These are phyloP conservation scores for Tuber borchii DNA, from an alignment of 495 filamentous ascomycete genomes.

Conservation along the genomic window DNA sequence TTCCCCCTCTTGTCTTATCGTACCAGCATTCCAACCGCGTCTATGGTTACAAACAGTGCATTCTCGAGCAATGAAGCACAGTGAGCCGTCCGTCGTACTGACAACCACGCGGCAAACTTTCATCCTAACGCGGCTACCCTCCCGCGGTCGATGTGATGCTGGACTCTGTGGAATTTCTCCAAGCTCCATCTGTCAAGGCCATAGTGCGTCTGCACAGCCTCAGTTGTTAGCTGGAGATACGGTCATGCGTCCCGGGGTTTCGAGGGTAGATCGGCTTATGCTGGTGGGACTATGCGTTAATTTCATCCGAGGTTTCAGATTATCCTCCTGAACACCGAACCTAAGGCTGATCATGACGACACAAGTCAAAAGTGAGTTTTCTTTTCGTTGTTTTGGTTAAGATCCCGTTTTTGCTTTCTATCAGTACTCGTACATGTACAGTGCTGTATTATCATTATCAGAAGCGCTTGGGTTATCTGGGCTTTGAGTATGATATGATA, in stretches of 20 bases:
- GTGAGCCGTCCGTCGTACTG: background rate
- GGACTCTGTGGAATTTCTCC: too few species aligned
- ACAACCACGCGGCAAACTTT: background rate
- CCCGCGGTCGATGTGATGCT: background rate
- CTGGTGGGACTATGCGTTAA: background rate
- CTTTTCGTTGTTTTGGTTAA: background rate
- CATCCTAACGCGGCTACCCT: background rate
- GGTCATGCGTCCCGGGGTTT: background rate
- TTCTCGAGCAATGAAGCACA: background rate
- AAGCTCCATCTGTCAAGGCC: background rate
- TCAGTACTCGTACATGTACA: background rate
- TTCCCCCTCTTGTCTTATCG: background rate
- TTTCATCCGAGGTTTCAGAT: background rate
- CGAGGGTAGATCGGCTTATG: background rate
- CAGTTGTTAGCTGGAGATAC: background rate
- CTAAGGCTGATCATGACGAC: background rate
- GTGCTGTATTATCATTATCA: background rate
- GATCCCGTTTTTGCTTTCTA: background rate
- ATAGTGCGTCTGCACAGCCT: background rate
- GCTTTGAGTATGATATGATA: background rate
- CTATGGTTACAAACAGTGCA: background rate
- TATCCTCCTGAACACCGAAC: background rate
- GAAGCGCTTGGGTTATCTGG: background rate
- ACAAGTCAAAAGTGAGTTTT: background rate
- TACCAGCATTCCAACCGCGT: background rate